Evolutionary conservation across 2,329 filamentous ascomycete genomes (phyloP).

Genomic region (Nectriaceae sp.): DNA sequence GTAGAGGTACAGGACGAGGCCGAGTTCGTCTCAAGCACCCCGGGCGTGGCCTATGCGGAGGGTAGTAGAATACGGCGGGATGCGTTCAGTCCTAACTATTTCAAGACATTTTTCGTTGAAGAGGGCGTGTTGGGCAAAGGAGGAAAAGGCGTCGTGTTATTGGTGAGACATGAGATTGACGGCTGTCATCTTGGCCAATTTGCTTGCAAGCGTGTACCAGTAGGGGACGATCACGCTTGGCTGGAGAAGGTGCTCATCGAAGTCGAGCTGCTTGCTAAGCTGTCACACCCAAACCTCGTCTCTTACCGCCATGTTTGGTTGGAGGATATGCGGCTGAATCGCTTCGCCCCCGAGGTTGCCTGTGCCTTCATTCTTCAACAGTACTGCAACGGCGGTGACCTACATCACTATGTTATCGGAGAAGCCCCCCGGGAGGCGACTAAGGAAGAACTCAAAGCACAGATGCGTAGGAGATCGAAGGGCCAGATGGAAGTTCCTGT

Average conservation of each 20-base stretch:
- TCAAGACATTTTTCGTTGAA: constrained; percentile 89
- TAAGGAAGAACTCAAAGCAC: constrained; percentile 86
- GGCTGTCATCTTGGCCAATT: constrained; percentile 86
- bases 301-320: constrained; percentile 98
- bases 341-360: constrained; percentile 87
- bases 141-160: constrained; percentile 89
- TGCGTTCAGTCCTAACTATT: constrained; percentile 91
- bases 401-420: constrained; percentile 84
- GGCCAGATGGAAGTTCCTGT: constrained; percentile 68
- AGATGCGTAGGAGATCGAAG: constrained; percentile 78
- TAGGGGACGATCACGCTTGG: constrained; percentile 93
- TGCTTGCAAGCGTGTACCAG: constrained; percentile 95
- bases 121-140: constrained; percentile 84
- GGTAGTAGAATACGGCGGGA: constrained; percentile 77
- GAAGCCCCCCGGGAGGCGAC: constrained; percentile 64
- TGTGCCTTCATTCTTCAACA: constrained; percentile 97
- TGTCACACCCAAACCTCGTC: constrained; percentile 93
- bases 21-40: constrained; percentile 57
- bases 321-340: constrained; percentile 80
- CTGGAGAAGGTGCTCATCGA: constrained; percentile 91
- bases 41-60: constrained; percentile 48
- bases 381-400: constrained; percentile 92
- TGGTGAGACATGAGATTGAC: constrained; percentile 93
- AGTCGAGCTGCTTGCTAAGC: constrained; percentile 86
- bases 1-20: constrained; percentile 29